Evolutionary conservation across 192 early-diverging fungal species (phyloP), one percentile per base, ranked within the genome.

Genomic region (Paraglomus brasilianum): DNA sequence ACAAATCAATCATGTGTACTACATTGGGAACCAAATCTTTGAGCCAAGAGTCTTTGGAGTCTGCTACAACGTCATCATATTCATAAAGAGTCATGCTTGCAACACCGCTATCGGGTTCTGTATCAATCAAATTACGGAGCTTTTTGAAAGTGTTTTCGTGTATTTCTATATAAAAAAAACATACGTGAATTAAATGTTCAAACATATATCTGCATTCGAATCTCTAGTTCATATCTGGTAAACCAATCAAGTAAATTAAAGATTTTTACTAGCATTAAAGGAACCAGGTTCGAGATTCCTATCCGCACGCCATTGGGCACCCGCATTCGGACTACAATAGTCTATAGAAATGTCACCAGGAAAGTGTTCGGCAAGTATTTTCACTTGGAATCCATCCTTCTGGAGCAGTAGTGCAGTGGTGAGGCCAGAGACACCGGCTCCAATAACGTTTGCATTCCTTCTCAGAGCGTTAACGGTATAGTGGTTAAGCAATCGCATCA

Each of bases 381-480:
- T 89, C 8, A 92, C 89, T 41, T 80, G 72, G 64, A 83, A 84
- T 14, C 85, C 79, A 50, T 83, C 77, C 71, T 78, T 75, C 63
- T 84, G 83, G 30, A 90, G 75, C 8, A 88, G 56, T 1, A 93
- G 65, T 7, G 87, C 92, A 0, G 85, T 87, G 5, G 90, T 91
- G 10, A 93, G 80, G 8, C 91, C 91, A 17, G 82, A 69, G 2
- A 93, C 92, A 64, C 91, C 91, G 4, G 88, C 86, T 14, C 92
- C 92, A 66, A 94, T 69, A 8, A 94, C 87, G 73, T 17, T 70
- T 76, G 57, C 66, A 9, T 14, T 42, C 5, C 0, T 22, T 15
- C 57, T 56, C n/a, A n/a, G n/a, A n/a, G n/a, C n/a, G n/a, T n/a
- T n/a, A n/a, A n/a, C n/a, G n/a, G n/a, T n/a, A n/a, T n/a, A n/a